A percentile compares a stretch with the other conserved stretches of the same genome.
Conservation (phyloP, 805 yeast species). For the Wickerhamomyces sydowiorum region DNA sequence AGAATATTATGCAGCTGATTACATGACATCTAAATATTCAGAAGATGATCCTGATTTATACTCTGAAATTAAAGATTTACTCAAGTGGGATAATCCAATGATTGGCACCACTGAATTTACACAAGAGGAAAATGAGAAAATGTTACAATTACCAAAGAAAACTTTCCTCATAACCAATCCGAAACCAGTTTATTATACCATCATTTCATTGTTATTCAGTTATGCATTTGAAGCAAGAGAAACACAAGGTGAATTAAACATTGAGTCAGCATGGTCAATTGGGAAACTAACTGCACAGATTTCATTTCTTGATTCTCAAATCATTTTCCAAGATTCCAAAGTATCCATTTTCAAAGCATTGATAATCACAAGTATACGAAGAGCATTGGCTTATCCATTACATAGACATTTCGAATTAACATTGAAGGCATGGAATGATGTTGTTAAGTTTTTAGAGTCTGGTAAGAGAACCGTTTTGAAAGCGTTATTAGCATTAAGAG, state of each 20-base stretch:
- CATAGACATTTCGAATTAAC: slow-evolving; percentile 65
- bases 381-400: slow-evolving; percentile 76
- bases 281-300: slow-evolving; percentile 84
- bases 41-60: slow-evolving; percentile 44
- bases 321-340: slow-evolving; percentile 28
- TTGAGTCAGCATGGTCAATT: slow-evolving; percentile 92
- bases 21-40: slow-evolving; percentile 50
- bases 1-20: slow-evolving; percentile 85
- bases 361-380: slow-evolving; percentile 56
- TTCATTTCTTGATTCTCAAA: slow-evolving; percentile 58
- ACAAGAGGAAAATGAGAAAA: slow-evolving; percentile 54
- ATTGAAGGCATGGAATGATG: slow-evolving; percentile 68
- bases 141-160: slow-evolving; percentile 65
- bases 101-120: slow-evolving; percentile 39
- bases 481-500: slow-evolving; percentile 54
- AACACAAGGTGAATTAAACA: slow-evolving; percentile 62
- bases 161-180: slow-evolving; percentile 50
- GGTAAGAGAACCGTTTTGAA: slow-evolving; percentile 67
- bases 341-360: slow-evolving; percentile 42
- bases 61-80: slow-evolving; percentile 35
- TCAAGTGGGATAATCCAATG: slow-evolving; percentile 49
- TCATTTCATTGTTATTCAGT: slow-evolving; percentile 65
- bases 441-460: slow-evolving; percentile 51
- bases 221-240: slow-evolving; percentile 72
- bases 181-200: slow-evolving; percentile 52